phyloP scores from a whole-genome alignment of 73 alveolate species.

The Uronychia binucleata region DNA sequence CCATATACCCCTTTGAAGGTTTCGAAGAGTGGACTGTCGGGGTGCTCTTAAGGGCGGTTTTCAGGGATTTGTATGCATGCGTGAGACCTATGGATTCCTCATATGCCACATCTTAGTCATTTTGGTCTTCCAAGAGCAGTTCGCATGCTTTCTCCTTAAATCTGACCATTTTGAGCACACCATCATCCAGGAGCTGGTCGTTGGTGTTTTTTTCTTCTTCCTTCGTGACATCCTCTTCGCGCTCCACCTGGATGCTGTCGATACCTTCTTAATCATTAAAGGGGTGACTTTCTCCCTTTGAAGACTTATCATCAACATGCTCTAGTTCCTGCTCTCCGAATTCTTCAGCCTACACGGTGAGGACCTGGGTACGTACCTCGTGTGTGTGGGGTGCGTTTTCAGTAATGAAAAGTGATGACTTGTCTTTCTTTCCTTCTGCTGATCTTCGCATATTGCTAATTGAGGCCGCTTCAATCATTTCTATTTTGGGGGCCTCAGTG shows the following conservation, averaged over 20 bases:
- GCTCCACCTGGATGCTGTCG: too few relatives aligned
- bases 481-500: background rate
- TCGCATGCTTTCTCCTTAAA: slow-evolving; percentile 52
- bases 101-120: slow-evolving; percentile 27
- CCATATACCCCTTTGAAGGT: slow-evolving; percentile 37
- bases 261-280: too few relatives aligned
- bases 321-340: too few relatives aligned
- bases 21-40: slow-evolving; percentile 37
- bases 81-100: slow-evolving; percentile 26
- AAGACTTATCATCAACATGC: too few relatives aligned
- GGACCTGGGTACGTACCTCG: too few relatives aligned
- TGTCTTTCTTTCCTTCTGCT: background rate
- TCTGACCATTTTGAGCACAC: slow-evolving; percentile 34
- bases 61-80: slow-evolving; percentile 53
- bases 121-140: slow-evolving; percentile 16
- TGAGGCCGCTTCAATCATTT: background rate
- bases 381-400: background rate
- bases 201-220: slow-evolving; percentile 15
- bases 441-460: too few relatives aligned
- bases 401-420: background rate
- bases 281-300: too few relatives aligned
- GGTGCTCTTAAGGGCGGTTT: slow-evolving; percentile 40
- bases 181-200: slow-evolving; percentile 16
- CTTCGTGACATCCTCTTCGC: slow-evolving; percentile 6
- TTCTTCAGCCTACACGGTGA: too few relatives aligned